Percentiles rank a stretch among this genome's conserved stretches.
Evolutionary conservation across 2,329 filamentous ascomycete genomes (phyloP).

Genomic region (Fusarium lateritium): DNA sequence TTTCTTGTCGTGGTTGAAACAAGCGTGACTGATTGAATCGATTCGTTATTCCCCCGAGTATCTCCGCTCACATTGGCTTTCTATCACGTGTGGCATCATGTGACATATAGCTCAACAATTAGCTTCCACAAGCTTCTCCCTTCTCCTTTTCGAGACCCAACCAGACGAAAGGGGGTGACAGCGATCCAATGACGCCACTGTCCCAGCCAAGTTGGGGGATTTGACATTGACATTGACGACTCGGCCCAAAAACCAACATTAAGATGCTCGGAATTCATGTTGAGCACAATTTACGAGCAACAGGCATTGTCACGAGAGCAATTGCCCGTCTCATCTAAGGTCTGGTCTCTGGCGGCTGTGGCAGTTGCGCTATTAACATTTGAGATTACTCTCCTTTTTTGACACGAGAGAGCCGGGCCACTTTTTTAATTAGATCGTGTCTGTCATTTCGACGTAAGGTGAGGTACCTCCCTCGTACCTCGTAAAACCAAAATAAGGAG

Average conservation of each 20-base stretch:
- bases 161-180: conserved; percentile 19
- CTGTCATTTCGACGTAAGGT: conserved; percentile 24
- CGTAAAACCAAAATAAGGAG: neutral
- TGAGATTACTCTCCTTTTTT: conserved; percentile 40
- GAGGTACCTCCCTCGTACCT: neutral
- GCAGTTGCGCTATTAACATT: conserved; percentile 31
- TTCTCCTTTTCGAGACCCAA: conserved; percentile 22
- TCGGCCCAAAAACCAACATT: conserved; percentile 15
- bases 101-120: conserved; percentile 16
- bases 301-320: conserved; percentile 38
- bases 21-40: no score
- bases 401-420: conserved; percentile 38
- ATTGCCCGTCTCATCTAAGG: conserved; percentile 38
- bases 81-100: conserved; percentile 18
- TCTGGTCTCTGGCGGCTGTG: conserved; percentile 4
- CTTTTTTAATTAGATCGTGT: conserved; percentile 44
- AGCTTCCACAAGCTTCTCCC: conserved; percentile 14
- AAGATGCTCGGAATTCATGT: conserved; percentile 18
- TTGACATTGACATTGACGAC: neutral
- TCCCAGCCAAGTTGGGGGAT: conserved; percentile 5
- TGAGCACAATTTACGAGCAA: conserved; percentile 25
- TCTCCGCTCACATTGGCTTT: neutral
- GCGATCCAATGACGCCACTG: conserved; percentile 35
- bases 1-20: neutral
- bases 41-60: neutral